Percentiles rank a stretch among this genome's conserved stretches.
phyloP scores from a whole-genome alignment of 75 land plant genomes.

The Picea sitchensis region DNA sequence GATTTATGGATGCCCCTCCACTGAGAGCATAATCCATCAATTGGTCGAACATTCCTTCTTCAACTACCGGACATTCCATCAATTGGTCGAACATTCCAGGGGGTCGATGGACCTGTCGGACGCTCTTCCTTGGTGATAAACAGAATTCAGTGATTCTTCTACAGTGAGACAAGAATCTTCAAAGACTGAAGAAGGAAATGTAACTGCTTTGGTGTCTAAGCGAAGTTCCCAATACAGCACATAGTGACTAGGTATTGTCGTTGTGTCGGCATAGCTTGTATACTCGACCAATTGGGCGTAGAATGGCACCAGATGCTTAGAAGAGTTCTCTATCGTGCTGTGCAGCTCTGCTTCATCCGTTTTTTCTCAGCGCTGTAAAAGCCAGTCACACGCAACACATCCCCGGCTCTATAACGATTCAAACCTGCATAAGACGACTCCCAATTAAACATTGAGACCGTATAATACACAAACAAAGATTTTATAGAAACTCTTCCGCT shows the following conservation, averaged over 20 bases:
- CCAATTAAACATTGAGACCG: too few relatives aligned
- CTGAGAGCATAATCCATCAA: too few relatives aligned
- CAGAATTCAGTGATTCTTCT: too few relatives aligned
- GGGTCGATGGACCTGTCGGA: too few relatives aligned
- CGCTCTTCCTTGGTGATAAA: too few relatives aligned
- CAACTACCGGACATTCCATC: too few relatives aligned
- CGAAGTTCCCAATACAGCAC: slow-evolving; percentile 78
- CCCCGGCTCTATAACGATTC: slow-evolving; percentile 61
- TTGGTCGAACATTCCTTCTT: too few relatives aligned
- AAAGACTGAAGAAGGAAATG: too few relatives aligned
- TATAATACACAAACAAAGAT: background rate
- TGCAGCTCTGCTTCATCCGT: slow-evolving; percentile 90
- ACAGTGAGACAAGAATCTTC: too few relatives aligned
- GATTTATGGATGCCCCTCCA: too few relatives aligned
- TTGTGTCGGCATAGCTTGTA: slow-evolving; percentile 63
- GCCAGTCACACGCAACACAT: slow-evolving; percentile 64
- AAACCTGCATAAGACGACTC: slow-evolving; percentile 38
- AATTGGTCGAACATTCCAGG: too few relatives aligned
- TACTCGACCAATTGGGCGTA: slow-evolving; percentile 58
- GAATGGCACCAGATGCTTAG: slow-evolving; percentile 20
- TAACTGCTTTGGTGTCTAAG: slow-evolving; percentile 11
- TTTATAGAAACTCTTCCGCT: background rate
- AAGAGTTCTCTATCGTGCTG: slow-evolving; percentile 49
- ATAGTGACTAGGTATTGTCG: slow-evolving; percentile 72
- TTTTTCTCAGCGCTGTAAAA: slow-evolving; percentile 76